phyloP scores from a whole-genome alignment of 441 rosid species.

The Syzygium malaccense region DNA sequence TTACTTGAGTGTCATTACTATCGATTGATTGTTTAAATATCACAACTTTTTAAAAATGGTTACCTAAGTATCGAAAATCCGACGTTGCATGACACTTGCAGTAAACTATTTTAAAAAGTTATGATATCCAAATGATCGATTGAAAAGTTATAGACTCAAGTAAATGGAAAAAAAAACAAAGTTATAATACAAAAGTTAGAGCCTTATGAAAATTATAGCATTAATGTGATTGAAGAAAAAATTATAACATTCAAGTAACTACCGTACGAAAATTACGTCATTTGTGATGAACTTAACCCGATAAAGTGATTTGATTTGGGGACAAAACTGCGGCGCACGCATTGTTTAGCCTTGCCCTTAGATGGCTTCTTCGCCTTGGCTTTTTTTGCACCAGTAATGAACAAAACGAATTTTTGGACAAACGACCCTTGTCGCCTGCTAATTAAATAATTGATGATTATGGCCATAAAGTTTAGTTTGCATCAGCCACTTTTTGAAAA shows the following conservation, averaged over 20 bases:
- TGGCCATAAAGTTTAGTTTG: background rate
- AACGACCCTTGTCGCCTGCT: background rate
- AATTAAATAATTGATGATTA: background rate
- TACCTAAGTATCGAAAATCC: background rate
- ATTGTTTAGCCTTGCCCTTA: background rate
- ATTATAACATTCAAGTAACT: background rate
- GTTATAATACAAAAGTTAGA: fast-evolving
- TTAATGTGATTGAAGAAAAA: background rate
- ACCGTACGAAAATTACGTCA: background rate
- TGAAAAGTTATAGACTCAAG: background rate
- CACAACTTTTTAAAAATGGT: fast-evolving
- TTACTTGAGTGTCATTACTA: background rate
- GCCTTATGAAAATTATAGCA: background rate
- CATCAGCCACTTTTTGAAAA: background rate
- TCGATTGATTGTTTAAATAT: background rate
- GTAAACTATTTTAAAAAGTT: fast-evolving
- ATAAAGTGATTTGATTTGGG: background rate
- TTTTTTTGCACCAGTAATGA: background rate
- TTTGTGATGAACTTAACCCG: background rate
- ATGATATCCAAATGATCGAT: background rate
- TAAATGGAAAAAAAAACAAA: background rate
- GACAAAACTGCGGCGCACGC: background rate
- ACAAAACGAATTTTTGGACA: background rate
- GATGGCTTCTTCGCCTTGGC: background rate
- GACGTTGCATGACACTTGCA: background rate